phyloP scores from a whole-genome alignment of 768 basidiomycete genomes.

The Phaffia tasmanica region DNA sequence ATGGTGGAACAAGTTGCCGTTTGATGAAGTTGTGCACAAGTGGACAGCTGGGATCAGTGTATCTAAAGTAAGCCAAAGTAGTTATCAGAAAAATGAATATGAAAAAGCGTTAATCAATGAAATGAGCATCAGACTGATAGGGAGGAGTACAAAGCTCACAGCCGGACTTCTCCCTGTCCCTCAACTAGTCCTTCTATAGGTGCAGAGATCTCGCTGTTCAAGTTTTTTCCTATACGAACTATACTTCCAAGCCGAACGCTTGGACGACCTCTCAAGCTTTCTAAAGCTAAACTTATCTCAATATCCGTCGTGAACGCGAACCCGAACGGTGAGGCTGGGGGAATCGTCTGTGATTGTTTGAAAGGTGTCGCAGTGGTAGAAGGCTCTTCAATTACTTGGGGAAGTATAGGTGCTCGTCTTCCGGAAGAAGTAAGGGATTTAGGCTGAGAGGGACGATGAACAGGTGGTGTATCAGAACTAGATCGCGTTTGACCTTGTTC shows the following conservation, averaged over 20 bases:
- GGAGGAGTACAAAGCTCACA: neutral
- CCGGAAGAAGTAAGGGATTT: no score
- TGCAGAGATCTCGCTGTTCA: neutral
- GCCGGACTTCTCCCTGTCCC: conserved; percentile 5
- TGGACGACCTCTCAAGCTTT: conserved; percentile 1
- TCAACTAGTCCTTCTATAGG: neutral
- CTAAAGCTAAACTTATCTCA: conserved; percentile 1
- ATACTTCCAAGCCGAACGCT: neutral
- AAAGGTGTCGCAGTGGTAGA: no score
- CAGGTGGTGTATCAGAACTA: no score
- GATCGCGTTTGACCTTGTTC: no score
- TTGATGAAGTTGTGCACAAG: neutral
- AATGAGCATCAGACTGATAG: neutral
- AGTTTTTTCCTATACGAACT: neutral
- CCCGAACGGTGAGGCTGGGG: neutral
- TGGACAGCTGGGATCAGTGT: conserved; percentile 6
- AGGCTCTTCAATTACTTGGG: no score
- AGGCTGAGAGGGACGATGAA: no score
- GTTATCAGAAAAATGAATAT: neutral
- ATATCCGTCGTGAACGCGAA: neutral
- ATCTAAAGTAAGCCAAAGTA: neutral
- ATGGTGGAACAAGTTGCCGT: neutral
- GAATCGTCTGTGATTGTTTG: neutral
- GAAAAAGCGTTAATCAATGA: neutral
- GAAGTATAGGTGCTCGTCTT: no score